Evolutionary conservation across 371 early-diverging fungal species (phyloP), one percentile per base, ranked within the genome.

Genomic region (Mucor sp.): DNA sequence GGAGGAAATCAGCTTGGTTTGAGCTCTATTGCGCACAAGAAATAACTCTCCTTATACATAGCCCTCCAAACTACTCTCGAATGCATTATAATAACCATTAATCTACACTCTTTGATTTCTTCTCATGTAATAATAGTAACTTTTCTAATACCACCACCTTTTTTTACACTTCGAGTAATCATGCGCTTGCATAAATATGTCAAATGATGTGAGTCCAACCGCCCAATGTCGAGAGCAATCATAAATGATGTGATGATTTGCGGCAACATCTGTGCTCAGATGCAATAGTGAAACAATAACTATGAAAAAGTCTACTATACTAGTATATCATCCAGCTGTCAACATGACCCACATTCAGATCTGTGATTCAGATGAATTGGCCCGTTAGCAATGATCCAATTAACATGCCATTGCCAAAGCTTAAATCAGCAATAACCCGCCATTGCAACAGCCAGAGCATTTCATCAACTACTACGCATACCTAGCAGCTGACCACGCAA

Each of bases 11-110:
- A 59, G 23, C 25, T 60, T 55, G 70, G 71, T 14, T 48, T 71
- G 1, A 50, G 71, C 50, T 63, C 71, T 14, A 17, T 71, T 30
- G 58, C 70, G n/a, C 32, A 39, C 27, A 43, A 60, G 44, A 39
- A 39, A 43, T 32, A 57, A 57, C 30, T 41, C 41, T 14, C 57
- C 25, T n/a, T 57, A n/a, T 57, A 57, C 57, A 57, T 57, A 57
- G 17, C 17, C 41, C 4, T 41, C 17, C 17, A 41, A 1, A 17
- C 41, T 41, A 41, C 41, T 17, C 41, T 41, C 17, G 41, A 41
- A 41, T 41, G 41, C 41, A 41, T 17, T 17, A 12, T 41, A 41
- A 41, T 11, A 41, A 41, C 14, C 41, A 41, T 41, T 41, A 41
- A 41, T 41, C 41, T 41, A 41, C 41, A 41, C 41, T 41, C 17